Evolutionary conservation across 2,329 filamentous ascomycete genomes (phyloP).

Genomic region (Fusarium foetens): DNA sequence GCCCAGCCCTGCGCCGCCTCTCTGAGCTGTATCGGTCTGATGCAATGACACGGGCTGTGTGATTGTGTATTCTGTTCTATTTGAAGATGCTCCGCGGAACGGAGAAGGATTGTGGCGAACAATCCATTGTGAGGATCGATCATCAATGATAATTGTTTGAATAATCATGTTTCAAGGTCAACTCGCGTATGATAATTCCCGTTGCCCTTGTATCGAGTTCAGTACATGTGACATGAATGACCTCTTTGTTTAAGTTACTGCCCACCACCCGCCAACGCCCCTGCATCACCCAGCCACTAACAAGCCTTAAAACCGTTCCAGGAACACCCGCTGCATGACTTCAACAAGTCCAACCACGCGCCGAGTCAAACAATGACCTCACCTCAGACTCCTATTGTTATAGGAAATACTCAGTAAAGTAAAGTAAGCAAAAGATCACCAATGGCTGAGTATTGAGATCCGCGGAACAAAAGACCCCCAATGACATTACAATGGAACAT

Average conservation of each 20-base stretch:
- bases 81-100: neutral
- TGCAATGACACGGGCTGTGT: constrained; percentile 5
- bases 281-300: constrained; percentile 23
- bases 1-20: constrained; percentile 34
- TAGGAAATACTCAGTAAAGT: neutral
- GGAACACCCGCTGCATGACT: constrained; percentile 13
- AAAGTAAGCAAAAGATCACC: neutral
- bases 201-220: neutral
- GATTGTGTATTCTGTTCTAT: neutral
- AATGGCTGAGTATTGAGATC: constrained; percentile 18
- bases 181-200: neutral
- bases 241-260: neutral
- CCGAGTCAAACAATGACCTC: constrained; percentile 16
- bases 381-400: constrained; percentile 3
- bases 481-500: neutral
- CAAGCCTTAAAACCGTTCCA: constrained; percentile 12
- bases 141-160: neutral
- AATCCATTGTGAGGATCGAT: neutral
- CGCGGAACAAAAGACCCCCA: neutral
- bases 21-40: constrained; percentile 23
- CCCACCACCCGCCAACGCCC: neutral
- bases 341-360: neutral
- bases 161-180: neutral
- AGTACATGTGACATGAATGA: constrained; percentile 2
- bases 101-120: neutral